Base-by-base conservation (phyloP, 2,329 filamentous ascomycete genomes). In the Anthostomella pinea region DNA sequence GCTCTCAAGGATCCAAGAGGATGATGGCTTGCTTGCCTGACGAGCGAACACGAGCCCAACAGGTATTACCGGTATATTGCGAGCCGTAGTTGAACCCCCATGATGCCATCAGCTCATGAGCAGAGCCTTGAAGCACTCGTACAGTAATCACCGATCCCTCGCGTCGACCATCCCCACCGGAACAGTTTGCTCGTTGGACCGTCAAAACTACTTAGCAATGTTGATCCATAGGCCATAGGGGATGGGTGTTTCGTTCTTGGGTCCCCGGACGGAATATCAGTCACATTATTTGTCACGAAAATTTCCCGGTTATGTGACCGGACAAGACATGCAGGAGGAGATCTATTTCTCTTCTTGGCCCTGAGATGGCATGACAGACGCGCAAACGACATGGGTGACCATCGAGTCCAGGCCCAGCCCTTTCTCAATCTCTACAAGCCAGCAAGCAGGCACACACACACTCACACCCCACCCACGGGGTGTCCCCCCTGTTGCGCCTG, bases 71-170 rank as follows among this genome's bases (percentile, higher is more conserved):
- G 24, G 13, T 8, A 19, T 30, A 23, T 42, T 44, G 25, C 34
- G 38, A 46, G 25, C 40, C 41, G 40, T 39, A 46, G 43, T 43
- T 48, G 44, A 41, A 35, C 15, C 31, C 43, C 35, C 38, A 36
- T 27, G 39, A 34, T 36, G 20, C n/a, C n/a, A n/a, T n/a, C n/a
- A n/a, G n/a, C n/a, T n/a, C n/a, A n/a, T n/a, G n/a, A n/a, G n/a
- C n/a, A n/a, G n/a, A n/a, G n/a, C n/a, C n/a, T 27, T 29, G 29
- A n/a, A 39, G 34, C 27, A 27, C 32, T 39, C 36, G 36, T 53
- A 53, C 48, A 54, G 50, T 56, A 54, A 53, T 54, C 47, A 45
- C 24, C 16, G 23, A 41, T 41, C 40, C 43, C 46, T 46, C 30
- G 35, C 35, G 36, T 38, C 38, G 29, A 41, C 32, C 32, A 39